Base-by-base conservation (phyloP, 805 yeast species). In the Danielia reshetovae region DNA sequence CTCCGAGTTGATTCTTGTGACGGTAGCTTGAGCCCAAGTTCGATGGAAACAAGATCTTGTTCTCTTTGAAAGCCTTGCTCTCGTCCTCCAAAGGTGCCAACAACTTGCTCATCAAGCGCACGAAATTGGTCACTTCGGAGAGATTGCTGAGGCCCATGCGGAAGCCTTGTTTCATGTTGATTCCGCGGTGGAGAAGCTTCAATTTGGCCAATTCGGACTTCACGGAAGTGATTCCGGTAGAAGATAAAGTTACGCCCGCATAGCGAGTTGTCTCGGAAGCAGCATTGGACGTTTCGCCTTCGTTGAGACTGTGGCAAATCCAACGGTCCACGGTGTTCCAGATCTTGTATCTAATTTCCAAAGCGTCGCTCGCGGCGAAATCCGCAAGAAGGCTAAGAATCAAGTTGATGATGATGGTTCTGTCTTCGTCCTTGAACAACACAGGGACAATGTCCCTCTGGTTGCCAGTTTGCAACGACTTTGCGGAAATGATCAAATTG, bases 271-370 rank as follows among this genome's bases (percentile, higher is more conserved):
- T 30, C 38, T 58, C 34, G 35, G 49, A 23, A 39, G 49, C 23
- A 24, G 49, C 13, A 34, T 34, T 29, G 11, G 27, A 16, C 15
- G 42, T 18, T n/a, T 42, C 49, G 5, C 18, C 11, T 11, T 47
- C 50, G 16, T 19, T 29, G 26, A 43, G 44, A 12, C 55, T 49
- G 29, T 64, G 68, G 45, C 80, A 82, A 5, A 85, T 60, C 84
- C 94, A 81, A 3, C 67, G 55, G 48, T 88, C 96, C 6, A 87
- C 40, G 5, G 72, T 58, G n/a, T 58, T 59, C 96, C 96, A 88
- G 11, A 85, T 66, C 27, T 62, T 64, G 16, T 59, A 51, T 43
- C 79, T 71, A 18, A 71, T 40, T 4, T 42, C 42, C 9, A 50
- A 39, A 15, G 52, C 49, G 2, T 50, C 45, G n/a, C 62, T 60